Evolutionary conservation across 345 rosid genomes (phyloP), one percentile per base, ranked within the genome.

Genomic region (Brassica carinata): DNA sequence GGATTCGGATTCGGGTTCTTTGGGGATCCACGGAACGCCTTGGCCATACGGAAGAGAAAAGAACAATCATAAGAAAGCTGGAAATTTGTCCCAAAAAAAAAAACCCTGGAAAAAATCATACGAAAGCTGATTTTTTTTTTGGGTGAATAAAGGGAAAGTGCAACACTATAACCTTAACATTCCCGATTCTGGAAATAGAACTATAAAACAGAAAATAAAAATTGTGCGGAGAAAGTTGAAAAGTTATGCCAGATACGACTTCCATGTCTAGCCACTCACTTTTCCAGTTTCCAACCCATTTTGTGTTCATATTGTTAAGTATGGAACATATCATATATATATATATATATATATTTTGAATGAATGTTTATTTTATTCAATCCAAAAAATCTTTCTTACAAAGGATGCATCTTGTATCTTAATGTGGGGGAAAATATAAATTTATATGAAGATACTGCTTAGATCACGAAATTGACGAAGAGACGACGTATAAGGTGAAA

Each of bases 141-240:
- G 79, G 13, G 72, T 34, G 72, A 69, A 75, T 64, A 74, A 74
- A 80, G 75, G 71, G 36, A 51, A 69, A 63, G 83, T 63, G 67
- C 61, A 70, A 75, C 67, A 74, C 57, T 45, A 61, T 11, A 75
- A 75, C 83, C 83, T 69, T 75, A 80, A 75, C 80, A 75, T 75
- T 75, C 72, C 83, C 80, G 17, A 51, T 75, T 80, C 19, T 13
- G 83, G 83, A 71, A 75, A 64, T 64, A 75, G 64, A 63, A 63
- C 1, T 61, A 62, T 40, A 4, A 45, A 51, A 48, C 15, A 62
- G 4, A 34, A 34, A 74, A 68, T 45, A 34, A 27, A 3, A 30
- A 48, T 43, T 67, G 2, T 59, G 55, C 26, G 0, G 8, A 45
- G 61, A 73, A 68, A 15, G 59, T 64, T 61, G n/a, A 68, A 76